phyloP scores from a whole-genome alignment of 495 filamentous ascomycete genomes.

The Aspergillus campestris region DNA sequence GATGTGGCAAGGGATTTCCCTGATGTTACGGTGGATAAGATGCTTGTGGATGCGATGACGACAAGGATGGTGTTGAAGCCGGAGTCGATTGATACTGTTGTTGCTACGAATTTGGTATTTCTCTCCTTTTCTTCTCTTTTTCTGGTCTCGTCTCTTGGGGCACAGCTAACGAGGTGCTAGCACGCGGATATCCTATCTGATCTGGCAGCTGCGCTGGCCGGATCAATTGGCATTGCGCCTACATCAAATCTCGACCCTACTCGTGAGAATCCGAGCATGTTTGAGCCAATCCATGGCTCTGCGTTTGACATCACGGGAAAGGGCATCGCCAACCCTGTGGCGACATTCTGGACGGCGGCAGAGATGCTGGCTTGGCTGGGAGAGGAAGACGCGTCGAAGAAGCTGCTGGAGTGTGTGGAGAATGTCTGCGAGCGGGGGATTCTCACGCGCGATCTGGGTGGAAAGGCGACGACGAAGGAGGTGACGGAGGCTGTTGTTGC shows the following conservation, averaged over 20 bases:
- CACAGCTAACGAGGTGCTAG: slow-evolving; percentile 8
- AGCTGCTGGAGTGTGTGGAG: slow-evolving; percentile 51
- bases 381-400: slow-evolving; percentile 43
- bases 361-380: slow-evolving; percentile 64
- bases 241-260: slow-evolving; percentile 58
- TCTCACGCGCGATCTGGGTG: slow-evolving; percentile 55
- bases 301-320: slow-evolving; percentile 66
- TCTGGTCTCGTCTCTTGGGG: not conserved
- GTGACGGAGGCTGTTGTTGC: slow-evolving; percentile 55
- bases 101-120: slow-evolving; percentile 45
- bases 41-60: slow-evolving; percentile 55
- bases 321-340: slow-evolving; percentile 64
- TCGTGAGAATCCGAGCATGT: slow-evolving; percentile 52
- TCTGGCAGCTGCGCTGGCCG: slow-evolving; percentile 48
- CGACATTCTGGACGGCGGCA: slow-evolving; percentile 59
- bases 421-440: slow-evolving; percentile 49
- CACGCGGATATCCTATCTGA: slow-evolving; percentile 52
- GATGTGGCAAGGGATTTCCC: slow-evolving; percentile 41
- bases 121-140: not conserved
- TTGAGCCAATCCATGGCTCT: slow-evolving; percentile 61
- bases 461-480: slow-evolving; percentile 43
- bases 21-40: slow-evolving; percentile 47
- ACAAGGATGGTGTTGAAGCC: slow-evolving; percentile 48
- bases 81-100: slow-evolving; percentile 45
- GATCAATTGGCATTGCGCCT: slow-evolving; percentile 50